Evolutionary conservation across 371 early-diverging fungal species (phyloP).

Genomic region (Mucor sp.): DNA sequence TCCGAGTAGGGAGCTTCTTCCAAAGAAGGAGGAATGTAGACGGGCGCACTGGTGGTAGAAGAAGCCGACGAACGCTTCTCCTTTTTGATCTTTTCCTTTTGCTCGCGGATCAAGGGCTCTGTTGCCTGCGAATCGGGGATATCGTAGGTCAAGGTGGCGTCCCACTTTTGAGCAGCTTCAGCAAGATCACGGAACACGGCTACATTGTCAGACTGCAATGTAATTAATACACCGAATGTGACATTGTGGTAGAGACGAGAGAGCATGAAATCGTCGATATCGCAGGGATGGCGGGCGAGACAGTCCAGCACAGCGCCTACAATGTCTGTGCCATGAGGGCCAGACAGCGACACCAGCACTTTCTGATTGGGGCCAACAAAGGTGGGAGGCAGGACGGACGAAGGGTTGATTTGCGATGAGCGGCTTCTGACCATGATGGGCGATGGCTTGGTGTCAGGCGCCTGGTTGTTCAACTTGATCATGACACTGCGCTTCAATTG

Average conservation of each 20-base stretch:
- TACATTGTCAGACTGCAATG: slow-evolving; percentile 67
- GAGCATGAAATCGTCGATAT: slow-evolving; percentile 79
- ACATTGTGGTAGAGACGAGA: slow-evolving; percentile 87
- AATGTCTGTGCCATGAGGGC: slow-evolving; percentile 89
- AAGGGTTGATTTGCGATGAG: slow-evolving; percentile 25
- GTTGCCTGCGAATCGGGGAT: slow-evolving; percentile 73
- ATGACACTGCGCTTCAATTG: slow-evolving; percentile 67
- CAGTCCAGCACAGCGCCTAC: slow-evolving; percentile 79
- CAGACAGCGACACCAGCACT: slow-evolving; percentile 74
- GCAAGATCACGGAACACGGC: slow-evolving; percentile 77
- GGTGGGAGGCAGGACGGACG: slow-evolving; percentile 37
- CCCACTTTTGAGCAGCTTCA: slow-evolving; percentile 79
- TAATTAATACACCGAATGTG: slow-evolving; percentile 82
- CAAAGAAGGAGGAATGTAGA: slow-evolving; percentile 55
- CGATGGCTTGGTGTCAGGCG: slow-evolving; percentile 15
- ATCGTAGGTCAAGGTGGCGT: slow-evolving; percentile 78
- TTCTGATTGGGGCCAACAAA: slow-evolving; percentile 62
- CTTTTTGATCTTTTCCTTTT: slow-evolving; percentile 29
- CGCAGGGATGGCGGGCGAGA: slow-evolving; percentile 69
- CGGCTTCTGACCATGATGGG: slow-evolving; percentile 35
- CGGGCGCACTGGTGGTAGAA: slow-evolving; percentile 6
- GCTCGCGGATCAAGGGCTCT: slow-evolving; percentile 44
- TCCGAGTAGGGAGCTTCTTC: slow-evolving; percentile 85
- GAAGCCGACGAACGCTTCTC: slow-evolving; percentile 31
- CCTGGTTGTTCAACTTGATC: slow-evolving; percentile 45